Base-by-base conservation (phyloP, 306 rosid species). In the Corylus heterophylla region DNA sequence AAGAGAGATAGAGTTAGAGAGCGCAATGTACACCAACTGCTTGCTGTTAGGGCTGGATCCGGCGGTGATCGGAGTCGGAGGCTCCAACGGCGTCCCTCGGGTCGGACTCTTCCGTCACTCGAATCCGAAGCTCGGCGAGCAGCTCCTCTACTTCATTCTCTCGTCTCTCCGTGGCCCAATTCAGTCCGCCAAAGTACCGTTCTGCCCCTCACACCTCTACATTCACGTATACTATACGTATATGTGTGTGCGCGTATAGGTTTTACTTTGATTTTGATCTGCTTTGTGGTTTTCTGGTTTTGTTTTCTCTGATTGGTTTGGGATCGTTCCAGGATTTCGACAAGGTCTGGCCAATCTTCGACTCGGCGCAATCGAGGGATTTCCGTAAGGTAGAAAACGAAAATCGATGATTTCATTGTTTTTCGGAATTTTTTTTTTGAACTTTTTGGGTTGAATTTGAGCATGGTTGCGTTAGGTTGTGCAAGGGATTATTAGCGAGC, bases 21-120 rank as follows among this genome's bases (percentile, higher is more conserved):
- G 98, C 81, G 97, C 98, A 90, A 95, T 93, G 98, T 95, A 92
- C 89, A 95, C 98, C 6, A 95, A 95, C 89, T 95, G 98, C 74
- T 87, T 96, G 90, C 83, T 96, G 4, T 87, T 96, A 74, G 99
- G 99, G 63, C 83, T 96, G 90, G 99, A 96, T 96, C 99, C 99
- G 83, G 90, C 91, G 59, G 82, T 96, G 55, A 88, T 96, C 84
- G 99, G 98, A 74, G 86, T 90, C 74, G 97, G 96, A 87, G 96
- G 88, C 55, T 82, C 98, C 78, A 90, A 85, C 80, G 89, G 94
- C 31, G 73, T 89, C 51, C 98, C 99, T 79, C 92, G 97, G 20
- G 99, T 93, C 54, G 99, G 99, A 3, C 90, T 82, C n/a, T 96
- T 96, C 75, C 99, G 99, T 4, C 99, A 96, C 80, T 93, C 99